These are phyloP conservation scores for Didymella glomerata DNA, from an alignment of 2,329 filamentous ascomycete genomes.

Conservation along the genomic window DNA sequence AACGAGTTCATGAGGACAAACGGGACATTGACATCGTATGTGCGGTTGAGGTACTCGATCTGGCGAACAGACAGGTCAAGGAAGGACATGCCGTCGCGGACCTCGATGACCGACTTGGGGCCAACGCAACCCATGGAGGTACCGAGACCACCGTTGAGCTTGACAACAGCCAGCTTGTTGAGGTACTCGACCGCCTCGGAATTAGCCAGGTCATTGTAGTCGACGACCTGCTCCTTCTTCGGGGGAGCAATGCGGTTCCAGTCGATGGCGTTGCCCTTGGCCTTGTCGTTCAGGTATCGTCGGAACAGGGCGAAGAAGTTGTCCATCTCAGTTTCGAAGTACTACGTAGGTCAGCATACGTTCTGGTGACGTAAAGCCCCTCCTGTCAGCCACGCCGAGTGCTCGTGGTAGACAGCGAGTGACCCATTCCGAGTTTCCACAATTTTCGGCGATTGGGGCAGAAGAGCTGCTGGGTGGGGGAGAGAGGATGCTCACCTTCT, in stretches of 20 bases:
- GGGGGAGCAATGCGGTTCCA: slow-evolving; percentile 98
- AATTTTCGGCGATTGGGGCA: background rate
- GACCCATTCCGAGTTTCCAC: background rate
- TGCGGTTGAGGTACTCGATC: slow-evolving; percentile 99
- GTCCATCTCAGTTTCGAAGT: slow-evolving; percentile 99
- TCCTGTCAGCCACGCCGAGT: slow-evolving; percentile 11
- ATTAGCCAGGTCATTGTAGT: slow-evolving; percentile 90
- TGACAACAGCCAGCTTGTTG: slow-evolving; percentile 96
- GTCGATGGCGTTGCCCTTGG: slow-evolving; percentile 94
- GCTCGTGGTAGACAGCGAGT: slow-evolving; percentile 7
- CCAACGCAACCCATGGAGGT: slow-evolving; percentile 99
- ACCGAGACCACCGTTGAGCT: slow-evolving; percentile 98
- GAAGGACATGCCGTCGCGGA: slow-evolving; percentile 99
- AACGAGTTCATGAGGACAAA: slow-evolving; percentile 99
- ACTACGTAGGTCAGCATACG: slow-evolving; percentile 59
- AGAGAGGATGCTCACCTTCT: slow-evolving; percentile 70
- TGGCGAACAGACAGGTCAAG: slow-evolving; percentile 97
- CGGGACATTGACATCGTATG: slow-evolving; percentile 94
- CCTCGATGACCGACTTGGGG: slow-evolving; percentile 99
- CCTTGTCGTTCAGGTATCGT: slow-evolving; percentile 97
- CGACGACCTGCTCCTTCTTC: slow-evolving; percentile 90
- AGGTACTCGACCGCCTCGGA: slow-evolving; percentile 92
- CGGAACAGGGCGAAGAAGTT: slow-evolving; percentile 99
- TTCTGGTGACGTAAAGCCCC: slow-evolving; percentile 26
- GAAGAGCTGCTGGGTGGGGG: slow-evolving; percentile 3